phyloP scores from a whole-genome alignment of 441 rosid species.

The Aquilaria agallochum region DNA sequence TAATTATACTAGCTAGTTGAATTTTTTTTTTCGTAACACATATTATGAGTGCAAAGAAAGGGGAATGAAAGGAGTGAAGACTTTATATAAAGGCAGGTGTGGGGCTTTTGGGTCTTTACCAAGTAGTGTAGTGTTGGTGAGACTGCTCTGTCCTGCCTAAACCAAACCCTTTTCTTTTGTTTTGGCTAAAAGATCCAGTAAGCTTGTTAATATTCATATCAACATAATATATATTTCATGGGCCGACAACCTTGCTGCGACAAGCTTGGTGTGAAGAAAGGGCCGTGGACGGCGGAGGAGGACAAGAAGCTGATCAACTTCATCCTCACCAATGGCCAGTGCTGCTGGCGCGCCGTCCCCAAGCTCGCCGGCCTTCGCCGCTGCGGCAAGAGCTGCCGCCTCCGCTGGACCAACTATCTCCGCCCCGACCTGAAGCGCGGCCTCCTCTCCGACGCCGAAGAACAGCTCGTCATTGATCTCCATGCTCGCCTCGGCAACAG shows the following conservation, averaged over 20 bases:
- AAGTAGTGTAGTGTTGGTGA: constrained; percentile 20
- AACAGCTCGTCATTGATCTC: constrained; percentile 48
- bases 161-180: constrained; percentile 11
- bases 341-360: constrained; percentile 60
- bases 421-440: constrained; percentile 61
- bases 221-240: constrained; percentile 14
- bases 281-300: constrained; percentile 64
- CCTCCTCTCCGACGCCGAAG: constrained; percentile 49
- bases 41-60: too few relatives aligned
- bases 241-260: constrained; percentile 61
- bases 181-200: not conserved
- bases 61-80: constrained; percentile 9
- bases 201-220: constrained; percentile 6
- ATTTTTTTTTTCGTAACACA: too few relatives aligned
- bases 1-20: too few relatives aligned
- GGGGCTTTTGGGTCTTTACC: constrained; percentile 37
- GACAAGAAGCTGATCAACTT: constrained; percentile 60
- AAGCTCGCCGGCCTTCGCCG: constrained; percentile 56
- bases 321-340: constrained; percentile 50
- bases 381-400: constrained; percentile 63
- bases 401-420: constrained; percentile 61
- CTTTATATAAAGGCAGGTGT: constrained; percentile 49
- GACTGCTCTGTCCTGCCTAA: constrained; percentile 1
- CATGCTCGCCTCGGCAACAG: constrained; percentile 56
- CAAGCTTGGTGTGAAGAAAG: constrained; percentile 55